Evolutionary conservation across 352 stramenopile species (phyloP), one percentile per base, ranked within the genome.

Genomic region (Pythium rhizo-oryzae): DNA sequence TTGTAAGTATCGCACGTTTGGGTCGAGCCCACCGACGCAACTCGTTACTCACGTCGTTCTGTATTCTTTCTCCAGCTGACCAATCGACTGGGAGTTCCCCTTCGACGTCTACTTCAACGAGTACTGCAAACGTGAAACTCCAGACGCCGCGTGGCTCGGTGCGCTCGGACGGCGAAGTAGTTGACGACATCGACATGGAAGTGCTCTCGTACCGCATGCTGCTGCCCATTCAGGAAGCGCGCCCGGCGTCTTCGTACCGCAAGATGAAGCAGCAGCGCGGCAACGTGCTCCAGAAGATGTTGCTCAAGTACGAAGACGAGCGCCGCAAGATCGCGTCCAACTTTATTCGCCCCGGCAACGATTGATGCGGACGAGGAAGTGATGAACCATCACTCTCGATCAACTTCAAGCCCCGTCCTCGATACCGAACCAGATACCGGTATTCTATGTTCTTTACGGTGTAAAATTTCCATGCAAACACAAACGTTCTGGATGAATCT

Each of bases 251-350:
- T 5, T 53, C 58, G 37, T 91, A 89, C 59, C 79, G 82, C 37
- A 24, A 69, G 21, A 59, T 37, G 12, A 81, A 74, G 53, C 75
- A 78, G 30, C 64, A 78, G 46, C 30, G 62, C 11, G 80, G 77
- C 23, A 91, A 91, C 46, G 68, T 89, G 55, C 76, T 91, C 23
- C 75, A 81, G 50, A 77, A 77, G 21, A 88, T 91, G 80, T 66
- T 91, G 54, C 68, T 72, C 21, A 79, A 75, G 58, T 71, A 79
- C 46, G 69, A 87, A 51, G 65, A 64, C 43, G 52, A 65, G 16
- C 69, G 69, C 1, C 62, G 62, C n/a, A 49, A 21, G 8, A 37
- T 65, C 8, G 62, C 62, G 2, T 51, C 69, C 11, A 57, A 71
- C 51, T 56, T 57, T 6, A 30, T 68, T 16, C 25, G 23, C 2